These are phyloP conservation scores for Leccinum fallax DNA, from an alignment of 1,284 basidiomycete genomes.

Conservation along the genomic window DNA sequence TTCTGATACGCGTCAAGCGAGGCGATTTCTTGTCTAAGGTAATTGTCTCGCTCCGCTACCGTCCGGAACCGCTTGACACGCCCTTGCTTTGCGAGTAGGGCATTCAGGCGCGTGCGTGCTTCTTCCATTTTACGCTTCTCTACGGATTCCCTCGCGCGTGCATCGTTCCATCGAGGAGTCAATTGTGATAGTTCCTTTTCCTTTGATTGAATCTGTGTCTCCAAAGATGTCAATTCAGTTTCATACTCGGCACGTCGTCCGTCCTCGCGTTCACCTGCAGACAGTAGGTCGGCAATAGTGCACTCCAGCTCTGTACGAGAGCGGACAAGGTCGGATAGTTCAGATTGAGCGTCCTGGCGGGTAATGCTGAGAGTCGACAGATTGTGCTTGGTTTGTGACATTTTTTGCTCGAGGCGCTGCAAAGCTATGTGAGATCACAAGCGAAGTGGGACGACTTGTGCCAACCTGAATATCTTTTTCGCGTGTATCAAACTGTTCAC, in stretches of 20 bases:
- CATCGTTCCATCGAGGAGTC: constrained; percentile 66
- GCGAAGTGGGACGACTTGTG: constrained; percentile 9
- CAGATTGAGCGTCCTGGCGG: constrained; percentile 72
- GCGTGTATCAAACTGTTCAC: constrained; percentile 80
- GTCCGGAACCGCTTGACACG: constrained; percentile 85
- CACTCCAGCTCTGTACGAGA: constrained; percentile 82
- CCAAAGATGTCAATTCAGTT: constrained; percentile 64
- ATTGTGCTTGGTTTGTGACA: constrained; percentile 70
- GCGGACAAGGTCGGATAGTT: constrained; percentile 80
- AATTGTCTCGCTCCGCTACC: constrained; percentile 80
- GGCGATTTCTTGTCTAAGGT: constrained; percentile 72
- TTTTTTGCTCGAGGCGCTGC: constrained; percentile 74
- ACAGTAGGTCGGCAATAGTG: constrained; percentile 78
- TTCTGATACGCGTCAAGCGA: constrained; percentile 62
- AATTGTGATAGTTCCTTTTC: constrained; percentile 65
- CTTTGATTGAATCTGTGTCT: constrained; percentile 62
- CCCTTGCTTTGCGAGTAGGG: constrained; percentile 87
- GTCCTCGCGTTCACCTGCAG: constrained; percentile 60
- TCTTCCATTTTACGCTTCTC: constrained; percentile 77
- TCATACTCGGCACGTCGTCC: constrained; percentile 67
- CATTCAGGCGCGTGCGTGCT: constrained; percentile 66
- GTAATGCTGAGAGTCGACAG: constrained; percentile 71
- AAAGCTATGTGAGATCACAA: constrained; percentile 5
- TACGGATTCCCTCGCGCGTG: constrained; percentile 57
- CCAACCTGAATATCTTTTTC: constrained; percentile 83